Percentiles rank a stretch among this genome's conserved stretches.
phyloP scores from a whole-genome alignment of 257 asterid species.

The Echium plantagineum region DNA sequence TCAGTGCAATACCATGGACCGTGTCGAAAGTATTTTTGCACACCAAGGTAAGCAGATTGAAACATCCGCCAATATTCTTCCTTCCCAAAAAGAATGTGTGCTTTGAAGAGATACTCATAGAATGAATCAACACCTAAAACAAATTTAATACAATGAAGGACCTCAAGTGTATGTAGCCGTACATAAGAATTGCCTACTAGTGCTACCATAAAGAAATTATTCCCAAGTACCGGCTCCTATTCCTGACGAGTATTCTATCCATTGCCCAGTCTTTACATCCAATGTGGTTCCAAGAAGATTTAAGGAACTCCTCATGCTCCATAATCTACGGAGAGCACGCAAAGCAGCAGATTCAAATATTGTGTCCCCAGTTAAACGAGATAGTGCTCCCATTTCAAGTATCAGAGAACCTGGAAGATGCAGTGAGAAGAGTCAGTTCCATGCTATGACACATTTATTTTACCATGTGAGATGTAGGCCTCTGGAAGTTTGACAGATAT shows the following conservation, averaged over 20 bases:
- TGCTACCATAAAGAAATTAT: background rate
- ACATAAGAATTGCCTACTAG: background rate
- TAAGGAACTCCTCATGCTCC: slow-evolving; percentile 97
- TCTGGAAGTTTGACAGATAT: slow-evolving; percentile 5
- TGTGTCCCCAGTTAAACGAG: slow-evolving; percentile 86
- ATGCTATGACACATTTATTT: slow-evolving; percentile 3
- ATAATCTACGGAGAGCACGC: slow-evolving; percentile 80
- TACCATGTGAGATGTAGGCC: slow-evolving; percentile 8
- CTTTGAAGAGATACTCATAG: slow-evolving; percentile 85
- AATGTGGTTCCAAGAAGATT: slow-evolving; percentile 91
- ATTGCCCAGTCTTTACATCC: slow-evolving; percentile 80
- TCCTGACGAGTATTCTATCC: slow-evolving; percentile 91
- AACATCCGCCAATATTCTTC: slow-evolving; percentile 96
- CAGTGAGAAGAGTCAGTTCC: background rate
- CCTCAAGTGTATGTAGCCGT: slow-evolving; percentile 1
- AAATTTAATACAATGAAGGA: slow-evolving; percentile 10
- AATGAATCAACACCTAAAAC: slow-evolving; percentile 85
- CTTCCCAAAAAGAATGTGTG: slow-evolving; percentile 86
- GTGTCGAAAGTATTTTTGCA: slow-evolving; percentile 76
- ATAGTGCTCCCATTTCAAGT: slow-evolving; percentile 98
- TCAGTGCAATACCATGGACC: slow-evolving; percentile 69
- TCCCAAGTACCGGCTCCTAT: slow-evolving; percentile 76
- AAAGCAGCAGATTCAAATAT: slow-evolving; percentile 81
- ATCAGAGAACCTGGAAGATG: slow-evolving; percentile 66
- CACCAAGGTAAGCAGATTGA: slow-evolving; percentile 82